These are phyloP conservation scores for Karstenula rhodostoma DNA, from an alignment of 2,329 filamentous ascomycete species.

Conservation along the genomic window DNA sequence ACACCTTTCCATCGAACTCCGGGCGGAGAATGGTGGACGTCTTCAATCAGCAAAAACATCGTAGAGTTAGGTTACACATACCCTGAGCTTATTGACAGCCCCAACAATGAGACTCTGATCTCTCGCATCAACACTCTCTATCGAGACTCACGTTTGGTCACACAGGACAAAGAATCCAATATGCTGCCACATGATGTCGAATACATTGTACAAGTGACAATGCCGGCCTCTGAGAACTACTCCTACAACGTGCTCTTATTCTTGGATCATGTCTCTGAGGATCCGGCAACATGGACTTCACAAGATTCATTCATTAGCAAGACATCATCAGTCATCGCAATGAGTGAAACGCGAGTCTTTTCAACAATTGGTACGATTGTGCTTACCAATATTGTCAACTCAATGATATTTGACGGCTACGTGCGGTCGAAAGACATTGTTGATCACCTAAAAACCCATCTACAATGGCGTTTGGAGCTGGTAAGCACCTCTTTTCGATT, in stretches of 20 bases:
- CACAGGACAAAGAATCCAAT: neutral
- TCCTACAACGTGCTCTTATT: conserved; percentile 4
- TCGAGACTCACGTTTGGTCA: neutral
- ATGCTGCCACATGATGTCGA: neutral
- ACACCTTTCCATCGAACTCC: conserved; percentile 28
- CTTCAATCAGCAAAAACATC: conserved; percentile 17
- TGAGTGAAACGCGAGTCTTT: neutral
- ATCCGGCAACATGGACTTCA: neutral
- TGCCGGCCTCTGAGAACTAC: neutral
- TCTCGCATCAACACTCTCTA: conserved; percentile 19
- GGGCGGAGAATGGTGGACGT: conserved; percentile 27
- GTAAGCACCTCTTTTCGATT: neutral
- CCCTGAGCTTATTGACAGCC: conserved; percentile 22
- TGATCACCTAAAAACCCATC: neutral
- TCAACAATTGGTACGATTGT: neutral
- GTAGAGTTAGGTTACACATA: conserved; percentile 28
- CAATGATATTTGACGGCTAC: neutral
- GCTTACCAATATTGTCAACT: neutral
- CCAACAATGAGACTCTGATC: conserved; percentile 21
- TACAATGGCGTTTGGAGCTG: conserved; percentile 5
- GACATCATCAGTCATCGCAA: neutral
- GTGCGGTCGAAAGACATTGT: neutral
- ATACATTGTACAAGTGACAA: neutral
- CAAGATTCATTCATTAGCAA: conserved; percentile 1
- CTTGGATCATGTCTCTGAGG: neutral